Evolutionary conservation across 805 yeast genomes (phyloP), one percentile per base, ranked within the genome.

Genomic region (Metschnikowia drakensbergensis): DNA sequence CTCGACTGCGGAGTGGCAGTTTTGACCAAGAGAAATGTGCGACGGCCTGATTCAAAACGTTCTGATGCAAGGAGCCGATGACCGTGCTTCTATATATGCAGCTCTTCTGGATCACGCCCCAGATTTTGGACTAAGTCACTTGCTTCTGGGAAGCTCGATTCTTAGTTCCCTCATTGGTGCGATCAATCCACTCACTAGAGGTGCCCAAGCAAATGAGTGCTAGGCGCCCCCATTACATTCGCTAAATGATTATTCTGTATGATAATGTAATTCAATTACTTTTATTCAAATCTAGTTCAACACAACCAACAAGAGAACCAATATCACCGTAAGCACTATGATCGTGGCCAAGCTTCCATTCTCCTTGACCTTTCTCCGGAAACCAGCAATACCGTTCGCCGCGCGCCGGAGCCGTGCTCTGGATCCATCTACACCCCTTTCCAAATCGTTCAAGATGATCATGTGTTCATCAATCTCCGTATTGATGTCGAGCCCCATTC

Each of bases 341-440:
- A 73, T 73, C 1, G 77, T 73, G 10, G 66, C 66, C 55, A 73
- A 57, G 44, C 75, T 71, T 3, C 77, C 77, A 49, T 73, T 73
- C 47, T 73, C 77, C 34, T 61, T 62, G 6, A 65, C 65, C 49
- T 53, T 62, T n/a, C 61, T 47, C 33, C 72, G 54, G 52, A 72
- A 73, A 25, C 60, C 60, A 25, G 55, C 56, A 27, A 73, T 55
- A 25, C 68, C 56, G 42, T 57, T 53, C 10, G 62, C 57, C 7
- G 76, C 74, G 8, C 60, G 59, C 47, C 60, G 60, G n/a, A 73
- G 54, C 42, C 69, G 55, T 8, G 50, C 48, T n/a, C 57, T 54
- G 3, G 76, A 63, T 31, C 49, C 46, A 40, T 71, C 76, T 7
- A 71, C 74, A 1, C 77, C 77, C 35, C 54, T 59, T 49, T 73